A percentile compares a stretch with the other conserved stretches of the same genome.
Evolutionary conservation across 2,329 filamentous ascomycete species (phyloP).

Genomic region (Neurospora sp.): DNA sequence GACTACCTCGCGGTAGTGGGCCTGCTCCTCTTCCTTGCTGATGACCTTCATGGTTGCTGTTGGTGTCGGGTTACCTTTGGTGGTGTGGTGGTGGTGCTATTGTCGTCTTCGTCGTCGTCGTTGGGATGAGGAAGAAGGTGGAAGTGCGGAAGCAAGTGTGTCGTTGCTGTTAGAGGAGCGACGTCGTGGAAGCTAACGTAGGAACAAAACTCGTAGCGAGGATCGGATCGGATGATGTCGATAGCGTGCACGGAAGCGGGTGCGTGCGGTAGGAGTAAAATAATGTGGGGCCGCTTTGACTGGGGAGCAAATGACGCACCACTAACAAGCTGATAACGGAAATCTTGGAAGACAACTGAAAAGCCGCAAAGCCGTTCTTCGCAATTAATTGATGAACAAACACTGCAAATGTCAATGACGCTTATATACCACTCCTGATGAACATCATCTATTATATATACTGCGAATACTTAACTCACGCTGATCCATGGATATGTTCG

Average conservation of each 20-base stretch:
- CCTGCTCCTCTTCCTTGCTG: slow-evolving; percentile 83
- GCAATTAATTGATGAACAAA: neutral
- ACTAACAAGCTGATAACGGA: neutral
- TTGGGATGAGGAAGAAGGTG: neutral
- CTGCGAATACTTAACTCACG: neutral
- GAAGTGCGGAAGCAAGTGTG: slow-evolving; percentile 1
- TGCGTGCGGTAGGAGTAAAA: neutral
- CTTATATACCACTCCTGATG: neutral
- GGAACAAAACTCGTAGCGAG: neutral
- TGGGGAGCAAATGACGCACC: neutral
- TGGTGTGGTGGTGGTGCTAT: slow-evolving; percentile 2
- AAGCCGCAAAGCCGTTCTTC: neutral
- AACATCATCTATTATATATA: neutral
- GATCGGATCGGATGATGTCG: neutral
- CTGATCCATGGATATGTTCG: neutral
- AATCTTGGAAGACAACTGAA: neutral
- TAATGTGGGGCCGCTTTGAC: neutral
- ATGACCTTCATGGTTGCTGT: slow-evolving; percentile 77
- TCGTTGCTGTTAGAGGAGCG: slow-evolving; percentile 1
- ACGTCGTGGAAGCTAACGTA: neutral
- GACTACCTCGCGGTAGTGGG: slow-evolving; percentile 73
- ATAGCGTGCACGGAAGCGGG: neutral
- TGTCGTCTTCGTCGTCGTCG: neutral
- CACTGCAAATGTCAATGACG: neutral
- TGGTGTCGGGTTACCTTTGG: neutral